phyloP scores from a whole-genome alignment of 371 early-diverging fungal species.

The Chytridiales sp. region DNA sequence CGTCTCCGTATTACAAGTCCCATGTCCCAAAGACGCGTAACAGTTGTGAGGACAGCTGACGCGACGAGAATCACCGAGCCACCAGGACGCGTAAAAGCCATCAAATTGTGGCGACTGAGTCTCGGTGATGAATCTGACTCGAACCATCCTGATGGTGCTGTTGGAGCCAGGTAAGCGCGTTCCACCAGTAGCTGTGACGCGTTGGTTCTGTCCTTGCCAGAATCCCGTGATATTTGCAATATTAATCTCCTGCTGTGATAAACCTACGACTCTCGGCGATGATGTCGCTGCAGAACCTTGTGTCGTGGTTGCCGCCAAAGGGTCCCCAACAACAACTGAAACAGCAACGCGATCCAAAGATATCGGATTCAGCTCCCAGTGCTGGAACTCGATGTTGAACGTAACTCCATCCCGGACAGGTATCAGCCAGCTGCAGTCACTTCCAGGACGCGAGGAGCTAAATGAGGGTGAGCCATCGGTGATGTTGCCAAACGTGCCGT shows the following conservation, averaged over 20 bases:
- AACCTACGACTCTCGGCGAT: not conserved
- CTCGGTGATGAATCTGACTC: conserved; percentile 12
- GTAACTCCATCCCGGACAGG: not conserved
- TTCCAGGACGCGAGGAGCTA: conserved; percentile 14
- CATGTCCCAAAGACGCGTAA: not conserved
- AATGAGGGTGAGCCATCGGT: conserved; percentile 16
- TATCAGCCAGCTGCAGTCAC: conserved; percentile 17
- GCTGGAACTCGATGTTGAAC: conserved; percentile 11
- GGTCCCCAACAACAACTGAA: not conserved
- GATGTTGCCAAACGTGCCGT: not conserved
- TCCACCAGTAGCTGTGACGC: too few species aligned
- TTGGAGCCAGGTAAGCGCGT: not conserved
- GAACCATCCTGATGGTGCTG: not conserved
- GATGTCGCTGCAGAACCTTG: not conserved
- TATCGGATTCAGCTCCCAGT: conserved; percentile 16
- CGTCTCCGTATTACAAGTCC: conserved; percentile 11
- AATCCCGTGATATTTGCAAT: not conserved
- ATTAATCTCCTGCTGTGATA: not conserved
- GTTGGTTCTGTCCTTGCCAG: not conserved
- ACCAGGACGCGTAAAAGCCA: conserved; percentile 16
- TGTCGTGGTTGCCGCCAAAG: not conserved
- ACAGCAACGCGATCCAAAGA: conserved; percentile 9
- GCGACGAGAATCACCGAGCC: not conserved
- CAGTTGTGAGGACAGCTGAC: conserved; percentile 9
- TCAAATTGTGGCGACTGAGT: conserved; percentile 18